Base-by-base conservation (phyloP, 1,139 yeast genomes). In the Spathaspora sp. region DNA sequence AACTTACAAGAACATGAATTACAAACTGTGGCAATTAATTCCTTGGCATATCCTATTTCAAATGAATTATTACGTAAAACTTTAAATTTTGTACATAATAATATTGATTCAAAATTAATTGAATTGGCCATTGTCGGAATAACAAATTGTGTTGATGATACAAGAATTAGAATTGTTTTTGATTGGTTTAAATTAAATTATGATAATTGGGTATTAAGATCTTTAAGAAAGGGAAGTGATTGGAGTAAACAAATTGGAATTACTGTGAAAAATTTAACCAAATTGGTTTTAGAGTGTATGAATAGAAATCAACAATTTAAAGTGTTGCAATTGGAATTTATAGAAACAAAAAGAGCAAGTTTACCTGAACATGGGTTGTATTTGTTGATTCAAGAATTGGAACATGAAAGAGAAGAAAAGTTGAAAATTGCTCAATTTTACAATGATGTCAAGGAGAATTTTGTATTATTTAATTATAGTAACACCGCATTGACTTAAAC, bases 101-200 rank as follows among this genome's bases (percentile, higher is more conserved):
- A 82, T 56, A 74, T 81, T 46, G 84, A 80, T 51, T 68, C 78
- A 4, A 70, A 70, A 39, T 63, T 78, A 57, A 74, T 82, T 39
- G 89, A 82, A 56, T 58, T 77, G 45, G 81, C 79, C 0, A 61
- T 84, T 13, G 58, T 81, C 39, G 89, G 89, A 3, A 68, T 80
- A 52, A 27, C 49, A 10, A 33, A 34, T 41, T 42, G 42, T 20
- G 17, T 25, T 3, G 36, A 48, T 23, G 27, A 38, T 7, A 26
- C 41, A 2, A 63, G 63, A 10, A 64, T 53, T 43, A 44, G 60
- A 24, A 52, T 52, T 44, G 56, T 82, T 6, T 82, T 83, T 79
- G 63, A 70, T 10, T 83, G 88, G 87, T 82, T 74, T 59, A 64
- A 57, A 36, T 57, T 74, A 42, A 72, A 82, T 54, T 81, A 74